These are phyloP conservation scores for Leccinum imitatum DNA, from an alignment of 768 basidiomycete species.

Conservation along the genomic window DNA sequence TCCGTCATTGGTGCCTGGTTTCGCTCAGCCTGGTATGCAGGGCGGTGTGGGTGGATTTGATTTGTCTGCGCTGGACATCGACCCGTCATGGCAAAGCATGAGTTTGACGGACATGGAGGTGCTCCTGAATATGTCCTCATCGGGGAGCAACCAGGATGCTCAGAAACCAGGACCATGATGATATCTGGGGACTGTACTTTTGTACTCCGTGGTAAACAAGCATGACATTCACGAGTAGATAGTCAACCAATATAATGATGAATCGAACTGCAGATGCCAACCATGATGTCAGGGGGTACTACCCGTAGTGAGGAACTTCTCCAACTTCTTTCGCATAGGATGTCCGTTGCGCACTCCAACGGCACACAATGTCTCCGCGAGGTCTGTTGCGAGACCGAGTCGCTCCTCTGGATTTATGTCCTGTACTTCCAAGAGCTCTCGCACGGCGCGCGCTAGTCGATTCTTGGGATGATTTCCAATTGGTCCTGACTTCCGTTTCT, in stretches of 20 bases:
- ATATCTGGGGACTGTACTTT: not conserved
- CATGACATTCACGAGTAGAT: not conserved
- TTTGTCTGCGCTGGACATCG: constrained; percentile 47
- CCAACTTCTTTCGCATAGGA: constrained; percentile 65
- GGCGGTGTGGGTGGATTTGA: constrained; percentile 42
- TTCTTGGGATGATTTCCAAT: constrained; percentile 50
- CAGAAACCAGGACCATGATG: constrained; percentile 25
- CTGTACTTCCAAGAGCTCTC: constrained; percentile 58
- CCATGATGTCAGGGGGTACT: constrained; percentile 7
- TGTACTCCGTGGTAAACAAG: constrained; percentile 1
- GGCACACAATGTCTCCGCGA: constrained; percentile 49
- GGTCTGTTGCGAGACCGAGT: constrained; percentile 44
- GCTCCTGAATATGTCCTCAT: constrained; percentile 45
- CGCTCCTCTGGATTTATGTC: constrained; percentile 48
- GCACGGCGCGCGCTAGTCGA: constrained; percentile 66
- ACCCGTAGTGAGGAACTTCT: constrained; percentile 46
- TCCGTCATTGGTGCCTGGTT: constrained; percentile 43
- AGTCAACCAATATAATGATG: constrained; percentile 1
- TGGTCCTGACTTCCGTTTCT: constrained; percentile 44
- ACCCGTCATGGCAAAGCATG: constrained; percentile 43
- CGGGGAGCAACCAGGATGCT: constrained; percentile 22
- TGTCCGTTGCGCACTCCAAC: constrained; percentile 63
- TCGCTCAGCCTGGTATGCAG: constrained; percentile 28
- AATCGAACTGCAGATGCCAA: not conserved
- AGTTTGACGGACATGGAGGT: constrained; percentile 57